Evolutionary conservation across 2,329 filamentous ascomycete genomes (phyloP).

Genomic region (Cladophialophora bantiana): DNA sequence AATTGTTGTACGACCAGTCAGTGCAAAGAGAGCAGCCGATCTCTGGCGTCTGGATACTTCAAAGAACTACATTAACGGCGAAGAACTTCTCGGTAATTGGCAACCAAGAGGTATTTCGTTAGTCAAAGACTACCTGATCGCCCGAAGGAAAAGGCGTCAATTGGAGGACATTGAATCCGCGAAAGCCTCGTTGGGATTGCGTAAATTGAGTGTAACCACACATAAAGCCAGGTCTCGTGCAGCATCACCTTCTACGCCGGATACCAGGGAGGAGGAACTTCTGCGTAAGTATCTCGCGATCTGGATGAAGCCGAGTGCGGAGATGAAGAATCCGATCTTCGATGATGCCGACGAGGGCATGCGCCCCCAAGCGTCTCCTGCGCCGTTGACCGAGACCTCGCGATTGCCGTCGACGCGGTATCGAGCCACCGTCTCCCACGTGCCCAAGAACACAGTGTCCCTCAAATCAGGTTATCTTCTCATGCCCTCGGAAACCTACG

Average conservation of each 20-base stretch:
- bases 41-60: constrained; percentile 96
- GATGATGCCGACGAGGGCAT: constrained; percentile 52
- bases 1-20: constrained; percentile 81
- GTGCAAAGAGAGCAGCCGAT: constrained; percentile 89
- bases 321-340: constrained; percentile 52
- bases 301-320: constrained; percentile 45
- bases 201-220: constrained; percentile 43
- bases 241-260: constrained; percentile 28
- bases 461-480: constrained; percentile 89
- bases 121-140: constrained; percentile 82
- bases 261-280: constrained; percentile 45
- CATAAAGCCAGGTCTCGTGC: constrained; percentile 26
- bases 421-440: constrained; percentile 75
- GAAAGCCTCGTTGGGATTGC: constrained; percentile 52
- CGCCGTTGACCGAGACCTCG: constrained; percentile 27
- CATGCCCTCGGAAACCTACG: constrained; percentile 74
- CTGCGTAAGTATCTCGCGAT: constrained; percentile 47
- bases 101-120: constrained; percentile 87
- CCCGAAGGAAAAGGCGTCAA: constrained; percentile 75
- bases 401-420: constrained; percentile 66
- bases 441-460: constrained; percentile 80
- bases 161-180: constrained; percentile 79
- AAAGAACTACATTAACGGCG: constrained; percentile 94
- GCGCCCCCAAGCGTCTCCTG: constrained; percentile 46
- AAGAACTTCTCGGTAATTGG: constrained; percentile 86